Base-by-base conservation (phyloP, 345 rosid genomes). In the Isatis tinctoria region DNA sequence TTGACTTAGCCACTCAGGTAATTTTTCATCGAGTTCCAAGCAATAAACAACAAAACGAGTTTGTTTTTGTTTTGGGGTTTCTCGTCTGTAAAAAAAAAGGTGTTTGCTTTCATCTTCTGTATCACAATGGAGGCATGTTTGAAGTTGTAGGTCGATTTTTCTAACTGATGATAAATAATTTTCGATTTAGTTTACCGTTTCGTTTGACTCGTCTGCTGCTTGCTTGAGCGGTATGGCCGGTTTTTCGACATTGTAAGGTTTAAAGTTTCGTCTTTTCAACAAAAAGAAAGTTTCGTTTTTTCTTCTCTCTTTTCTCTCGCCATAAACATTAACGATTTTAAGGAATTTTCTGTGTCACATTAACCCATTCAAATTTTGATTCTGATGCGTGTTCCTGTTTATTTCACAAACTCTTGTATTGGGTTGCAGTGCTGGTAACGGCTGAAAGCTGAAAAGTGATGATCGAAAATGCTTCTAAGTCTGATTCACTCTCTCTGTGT, bases 181-280 rank as follows among this genome's bases (percentile, higher is more conserved):
- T n/a, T n/a, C n/a, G n/a, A n/a, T n/a, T n/a, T n/a, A n/a, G n/a
- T n/a, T n/a, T n/a, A n/a, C n/a, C n/a, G n/a, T 33, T 58, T 58
- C 17, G 20, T 26, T 65, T 26, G n/a, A n/a, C n/a, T 52, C 39
- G 16, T 36, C 41, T 33, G 48, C 16, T 35, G 3, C 3, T 12
- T 51, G 28, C 37, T 36, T 28, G 32, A 28, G 32, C 32, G 4
- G 3, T 28, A 28, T 28, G 32, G 32, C 32, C 32, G 22, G 5
- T 20, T 73, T 27, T 53, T 52, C 14, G 35, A 39, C 37, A 6
- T 3, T 35, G 22, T 16, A 7, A 2, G 33, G 67, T 3, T 24
- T 47, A 65, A 65, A 74, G 51, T 57, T 67, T 56, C 40, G 6
- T 22, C 65, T 8, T 61, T 30, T 39, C 16, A n/a, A n/a, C n/a